These are phyloP conservation scores for Chaetomium tenue DNA, from an alignment of 495 filamentous ascomycete genomes.

Conservation along the genomic window DNA sequence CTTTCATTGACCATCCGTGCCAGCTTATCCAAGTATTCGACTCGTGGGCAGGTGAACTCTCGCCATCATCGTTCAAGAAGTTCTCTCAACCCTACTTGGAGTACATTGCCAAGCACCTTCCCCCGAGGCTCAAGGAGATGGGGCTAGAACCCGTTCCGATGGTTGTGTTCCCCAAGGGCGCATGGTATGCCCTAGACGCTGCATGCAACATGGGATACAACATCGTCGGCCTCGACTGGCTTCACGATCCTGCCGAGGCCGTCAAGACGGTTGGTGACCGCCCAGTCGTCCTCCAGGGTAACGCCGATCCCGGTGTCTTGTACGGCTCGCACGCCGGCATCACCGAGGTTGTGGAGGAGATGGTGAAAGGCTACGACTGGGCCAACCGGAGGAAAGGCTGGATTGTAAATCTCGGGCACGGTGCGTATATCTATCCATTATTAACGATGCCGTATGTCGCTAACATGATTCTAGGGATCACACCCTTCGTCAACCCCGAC, in stretches of 20 bases:
- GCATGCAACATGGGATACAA: slow-evolving; percentile 87
- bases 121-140: slow-evolving; percentile 66
- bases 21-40: slow-evolving; percentile 97
- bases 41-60: slow-evolving; percentile 94
- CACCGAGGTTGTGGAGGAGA: slow-evolving; percentile 70
- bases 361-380: slow-evolving; percentile 79
- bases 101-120: slow-evolving; percentile 76
- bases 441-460: slow-evolving; percentile 20
- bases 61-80: slow-evolving; percentile 72
- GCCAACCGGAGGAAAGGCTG: slow-evolving; percentile 53
- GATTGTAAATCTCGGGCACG: slow-evolving; percentile 90
- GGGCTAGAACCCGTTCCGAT: slow-evolving; percentile 81
- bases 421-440: slow-evolving; percentile 47
- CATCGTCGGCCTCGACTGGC: slow-evolving; percentile 92
- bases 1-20: background rate
- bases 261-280: slow-evolving; percentile 70
- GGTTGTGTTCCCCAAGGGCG: slow-evolving; percentile 99
- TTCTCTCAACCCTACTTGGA: slow-evolving; percentile 85
- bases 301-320: slow-evolving; percentile 89
- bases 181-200: slow-evolving; percentile 92
- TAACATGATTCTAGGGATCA: slow-evolving; percentile 60
- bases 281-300: slow-evolving; percentile 78
- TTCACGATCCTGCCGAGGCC: slow-evolving; percentile 83
- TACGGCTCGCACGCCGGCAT: slow-evolving; percentile 83
- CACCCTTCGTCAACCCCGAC: slow-evolving; percentile 88